Conservation (phyloP, 768 basidiomycete genomes). For the Bullera alba region DNA sequence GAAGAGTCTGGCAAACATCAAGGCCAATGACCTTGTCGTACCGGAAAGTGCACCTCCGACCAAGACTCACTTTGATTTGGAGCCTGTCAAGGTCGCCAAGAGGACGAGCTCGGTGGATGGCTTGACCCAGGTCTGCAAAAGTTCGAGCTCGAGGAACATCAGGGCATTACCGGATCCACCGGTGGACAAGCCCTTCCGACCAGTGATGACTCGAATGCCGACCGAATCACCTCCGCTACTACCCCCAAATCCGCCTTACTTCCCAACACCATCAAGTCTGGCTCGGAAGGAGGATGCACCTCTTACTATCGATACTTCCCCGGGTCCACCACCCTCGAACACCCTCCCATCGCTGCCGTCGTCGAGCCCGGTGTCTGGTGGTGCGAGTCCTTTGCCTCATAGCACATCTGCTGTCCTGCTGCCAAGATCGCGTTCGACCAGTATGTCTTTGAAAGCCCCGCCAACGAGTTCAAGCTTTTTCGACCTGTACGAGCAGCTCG, state of each 20-base stretch:
- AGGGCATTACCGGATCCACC: conserved; percentile 7
- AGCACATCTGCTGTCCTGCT: conserved; percentile 23
- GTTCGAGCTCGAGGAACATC: neutral
- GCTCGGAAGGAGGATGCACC: neutral
- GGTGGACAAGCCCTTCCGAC: neutral
- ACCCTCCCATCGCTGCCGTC: conserved; percentile 6
- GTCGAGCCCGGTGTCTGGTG: conserved; percentile 7
- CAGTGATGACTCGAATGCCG: conserved; percentile 1
- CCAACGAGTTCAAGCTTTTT: conserved; percentile 39
- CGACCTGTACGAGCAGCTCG: conserved; percentile 43
- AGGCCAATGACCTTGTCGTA: conserved; percentile 1
- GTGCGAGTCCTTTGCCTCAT: neutral
- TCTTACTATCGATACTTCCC: conserved; percentile 4
- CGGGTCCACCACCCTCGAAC: conserved; percentile 9
- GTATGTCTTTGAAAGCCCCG: conserved; percentile 37
- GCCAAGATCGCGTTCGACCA: conserved; percentile 34
- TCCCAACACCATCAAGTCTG: conserved; percentile 9
- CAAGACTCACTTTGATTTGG: conserved; percentile 5
- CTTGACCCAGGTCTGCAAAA: neutral
- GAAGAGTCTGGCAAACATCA: conserved; percentile 30
- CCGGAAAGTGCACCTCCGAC: conserved; percentile 8
- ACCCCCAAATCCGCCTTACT: conserved; percentile 37
- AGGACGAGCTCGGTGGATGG: conserved; percentile 13
- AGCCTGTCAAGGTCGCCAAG: conserved; percentile 10
- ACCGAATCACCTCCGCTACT: conserved; percentile 35